Evolutionary conservation across 805 yeast genomes (phyloP), one percentile per base, ranked within the genome.

Genomic region (Ascoidea rubescens): DNA sequence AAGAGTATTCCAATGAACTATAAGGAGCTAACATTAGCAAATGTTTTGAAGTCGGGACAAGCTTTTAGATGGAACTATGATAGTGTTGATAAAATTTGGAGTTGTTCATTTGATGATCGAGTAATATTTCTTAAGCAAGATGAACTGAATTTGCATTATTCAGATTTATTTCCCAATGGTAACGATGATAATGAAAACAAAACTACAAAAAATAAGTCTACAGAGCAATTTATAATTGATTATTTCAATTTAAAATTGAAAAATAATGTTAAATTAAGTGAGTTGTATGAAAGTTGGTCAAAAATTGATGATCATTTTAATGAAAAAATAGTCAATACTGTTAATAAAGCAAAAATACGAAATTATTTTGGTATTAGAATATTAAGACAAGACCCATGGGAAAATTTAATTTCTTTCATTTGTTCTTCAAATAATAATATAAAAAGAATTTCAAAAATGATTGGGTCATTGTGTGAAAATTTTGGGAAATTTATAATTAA

Each of bases 401-500:
- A 93, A 59, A 88, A 91, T 47, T 70, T 89, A 48, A 69, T 91
- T 17, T 85, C 93, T 1, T 93, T 91, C 57, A 93, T 93, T 8
- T 93, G 98, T 67, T 87, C 96, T 1, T 82, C 95, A n/a, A 93
- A 93, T 65, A 93, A 93, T 67, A 93, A 93, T 61, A 93, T 93
- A 51, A 88, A 91, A 61, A 73, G 99, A 44, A 93, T 93, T 48
- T 84, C 96, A 1, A 83, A 84, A 60, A 89, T 93, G 96, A 93
- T 96, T 64, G 87, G 87, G 56, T 74, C 75, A 48, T 68, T 93
- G 44, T 83, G 96, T 61, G 59, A 68, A 1, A 73, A 83, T 53
- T 90, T 78, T 63, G 98, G 98, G 5, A 67, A 72, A 2, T 71
- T 67, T 49, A 66, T 91, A 28, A 78, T 72, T 4, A 68, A 69